Evolutionary conservation across 306 rosid genomes (phyloP), one percentile per base, ranked within the genome.

Genomic region (Vigna reflexopilosa): DNA sequence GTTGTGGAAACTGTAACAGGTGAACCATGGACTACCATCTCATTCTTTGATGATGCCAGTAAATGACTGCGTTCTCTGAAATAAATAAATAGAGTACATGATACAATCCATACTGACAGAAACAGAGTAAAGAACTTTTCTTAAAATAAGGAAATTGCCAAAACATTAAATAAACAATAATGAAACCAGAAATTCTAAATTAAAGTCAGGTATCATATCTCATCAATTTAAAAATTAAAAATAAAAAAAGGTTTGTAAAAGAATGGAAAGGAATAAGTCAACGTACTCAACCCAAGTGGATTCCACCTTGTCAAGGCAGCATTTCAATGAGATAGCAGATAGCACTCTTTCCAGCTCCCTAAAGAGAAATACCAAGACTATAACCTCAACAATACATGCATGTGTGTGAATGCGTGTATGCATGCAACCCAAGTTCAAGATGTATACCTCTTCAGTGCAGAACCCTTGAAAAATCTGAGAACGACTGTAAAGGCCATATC

Each of bases 321-420:
- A 94, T 88, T 84, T 89, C 83, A 90, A 48, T 32, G 97, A 86
- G 78, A 94, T 83, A 81, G 91, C 85, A 73, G 87, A 82, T 70
- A 94, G 88, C 72, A 89, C 86, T 70, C 89, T 87, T 83, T 92
- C 97, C 83, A 94, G 66, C 79, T 93, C 98, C 92, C 98, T 94
- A 84, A 65, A 77, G 47, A 83, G 73, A 76, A 75, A 66, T 79
- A 55, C 15, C 11, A 77, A 73, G 42, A 83, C 66, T 74, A 75
- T 66, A 80, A 70, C 82, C 61, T 63, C 19, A 61, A 38, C 62
- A 77, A 56, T 2, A 72, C 8, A 36, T 42, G 26, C 5, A 24
- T 4, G 30, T 17, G 71, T 67, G 72, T 20, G 17, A 19, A 42
- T 15, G 45, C 2, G 15, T 44, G 52, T 2, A 5, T 9, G 11